These are phyloP conservation scores for Scytalidium lignicola DNA, from an alignment of 2,329 filamentous ascomycete genomes.

Conservation along the genomic window DNA sequence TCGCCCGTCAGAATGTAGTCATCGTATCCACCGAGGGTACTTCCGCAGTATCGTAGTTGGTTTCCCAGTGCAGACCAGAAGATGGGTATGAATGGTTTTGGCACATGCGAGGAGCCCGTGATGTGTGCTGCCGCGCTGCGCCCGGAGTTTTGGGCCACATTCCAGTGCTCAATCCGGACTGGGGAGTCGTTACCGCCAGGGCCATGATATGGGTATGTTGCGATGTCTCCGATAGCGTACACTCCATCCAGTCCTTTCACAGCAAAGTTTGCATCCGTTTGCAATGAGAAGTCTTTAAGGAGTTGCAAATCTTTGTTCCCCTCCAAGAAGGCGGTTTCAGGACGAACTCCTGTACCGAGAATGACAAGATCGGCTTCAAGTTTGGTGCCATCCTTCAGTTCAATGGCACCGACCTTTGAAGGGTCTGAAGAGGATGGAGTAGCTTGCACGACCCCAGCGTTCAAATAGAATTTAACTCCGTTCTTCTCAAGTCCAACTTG, in stretches of 20 bases:
- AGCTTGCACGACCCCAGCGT: slow-evolving; percentile 76
- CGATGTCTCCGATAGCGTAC: slow-evolving; percentile 92
- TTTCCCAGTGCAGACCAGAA: slow-evolving; percentile 94
- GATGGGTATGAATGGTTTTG: slow-evolving; percentile 78
- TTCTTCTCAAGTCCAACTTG: slow-evolving; percentile 75
- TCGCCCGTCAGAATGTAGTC: slow-evolving; percentile 77
- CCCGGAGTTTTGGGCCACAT: slow-evolving; percentile 91
- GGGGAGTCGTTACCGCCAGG: slow-evolving; percentile 67
- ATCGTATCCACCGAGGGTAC: slow-evolving; percentile 77
- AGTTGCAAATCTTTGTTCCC: slow-evolving; percentile 66
- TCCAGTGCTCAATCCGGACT: slow-evolving; percentile 95
- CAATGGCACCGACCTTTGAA: slow-evolving; percentile 71
- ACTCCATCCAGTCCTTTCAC: slow-evolving; percentile 75
- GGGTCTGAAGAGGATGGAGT: slow-evolving; percentile 62
- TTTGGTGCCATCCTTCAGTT: slow-evolving; percentile 78
- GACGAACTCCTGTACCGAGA: slow-evolving; percentile 82
- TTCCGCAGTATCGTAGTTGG: slow-evolving; percentile 91
- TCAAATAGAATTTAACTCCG: slow-evolving; percentile 84
- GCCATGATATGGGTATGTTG: slow-evolving; percentile 88
- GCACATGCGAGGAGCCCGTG: slow-evolving; percentile 53
- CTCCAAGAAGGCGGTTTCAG: slow-evolving; percentile 77
- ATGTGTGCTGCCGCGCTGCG: slow-evolving; percentile 76
- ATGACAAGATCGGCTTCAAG: slow-evolving; percentile 87
- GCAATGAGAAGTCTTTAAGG: slow-evolving; percentile 79
- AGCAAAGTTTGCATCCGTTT: slow-evolving; percentile 73